Evolutionary conservation across 2,329 filamentous ascomycete genomes (phyloP).

Genomic region (Emericellopsis atlantica): DNA sequence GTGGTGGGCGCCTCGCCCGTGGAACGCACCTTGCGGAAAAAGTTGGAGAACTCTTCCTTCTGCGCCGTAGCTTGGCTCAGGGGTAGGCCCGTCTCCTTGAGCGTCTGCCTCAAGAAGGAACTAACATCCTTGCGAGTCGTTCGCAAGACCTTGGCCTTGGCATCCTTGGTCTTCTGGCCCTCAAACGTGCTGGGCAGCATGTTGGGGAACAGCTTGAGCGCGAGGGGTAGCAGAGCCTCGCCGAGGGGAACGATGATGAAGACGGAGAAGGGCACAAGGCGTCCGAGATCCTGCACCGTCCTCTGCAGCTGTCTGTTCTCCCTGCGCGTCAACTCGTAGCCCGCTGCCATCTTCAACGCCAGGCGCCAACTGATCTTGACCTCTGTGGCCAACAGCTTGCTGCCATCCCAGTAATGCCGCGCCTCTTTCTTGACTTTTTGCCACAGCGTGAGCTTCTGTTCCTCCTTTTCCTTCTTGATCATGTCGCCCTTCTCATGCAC

Average conservation of each 20-base stretch:
- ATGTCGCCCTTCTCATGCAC: slow-evolving; percentile 46
- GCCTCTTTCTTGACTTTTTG: slow-evolving; percentile 93
- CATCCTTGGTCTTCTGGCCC: slow-evolving; percentile 78
- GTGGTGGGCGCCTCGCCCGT: slow-evolving; percentile 83
- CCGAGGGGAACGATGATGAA: slow-evolving; percentile 96
- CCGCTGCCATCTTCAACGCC: slow-evolving; percentile 93
- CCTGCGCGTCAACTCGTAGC: slow-evolving; percentile 88
- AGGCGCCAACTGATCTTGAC: slow-evolving; percentile 85
- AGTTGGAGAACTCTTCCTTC: slow-evolving; percentile 87
- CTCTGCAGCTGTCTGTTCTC: slow-evolving; percentile 87
- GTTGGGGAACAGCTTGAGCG: slow-evolving; percentile 92
- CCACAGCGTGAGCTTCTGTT: slow-evolving; percentile 77
- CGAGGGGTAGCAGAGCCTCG: slow-evolving; percentile 81
- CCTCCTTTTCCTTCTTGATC: slow-evolving; percentile 47
- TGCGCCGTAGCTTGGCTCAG: slow-evolving; percentile 74
- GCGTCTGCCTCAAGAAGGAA: slow-evolving; percentile 72
- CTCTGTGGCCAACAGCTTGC: slow-evolving; percentile 84
- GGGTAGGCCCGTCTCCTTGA: slow-evolving; percentile 87
- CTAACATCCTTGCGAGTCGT: slow-evolving; percentile 90
- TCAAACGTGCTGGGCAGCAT: slow-evolving; percentile 96
- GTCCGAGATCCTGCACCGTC: slow-evolving; percentile 86
- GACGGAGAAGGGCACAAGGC: slow-evolving; percentile 88
- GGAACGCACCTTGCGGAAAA: slow-evolving; percentile 90
- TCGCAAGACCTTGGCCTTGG: slow-evolving; percentile 70
- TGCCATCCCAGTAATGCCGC: slow-evolving; percentile 96